Percentiles rank a stretch among this genome's conserved stretches.
These are phyloP conservation scores for Aspergillus unguis DNA, from an alignment of 2,329 filamentous ascomycete species.

Conservation along the genomic window DNA sequence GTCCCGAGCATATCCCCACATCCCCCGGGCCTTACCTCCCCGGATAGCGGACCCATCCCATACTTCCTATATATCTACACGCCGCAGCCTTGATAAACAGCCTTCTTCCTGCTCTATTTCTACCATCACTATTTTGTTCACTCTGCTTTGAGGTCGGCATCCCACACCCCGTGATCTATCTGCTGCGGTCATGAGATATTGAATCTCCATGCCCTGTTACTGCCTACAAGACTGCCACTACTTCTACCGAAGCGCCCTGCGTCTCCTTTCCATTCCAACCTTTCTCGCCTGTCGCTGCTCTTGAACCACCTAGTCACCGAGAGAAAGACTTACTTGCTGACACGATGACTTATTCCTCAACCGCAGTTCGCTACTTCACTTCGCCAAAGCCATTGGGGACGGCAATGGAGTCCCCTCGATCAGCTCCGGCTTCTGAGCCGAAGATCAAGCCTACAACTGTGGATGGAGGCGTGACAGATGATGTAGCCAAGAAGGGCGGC, in stretches of 20 bases:
- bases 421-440: conserved; percentile 25
- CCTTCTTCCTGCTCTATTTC: neutral
- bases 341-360: conserved; percentile 57
- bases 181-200: conserved; percentile 42
- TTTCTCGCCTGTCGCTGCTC: conserved; percentile 72
- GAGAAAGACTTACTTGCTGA: conserved; percentile 41
- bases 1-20: conserved; percentile 14
- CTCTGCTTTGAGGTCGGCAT: conserved; percentile 1
- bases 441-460: conserved; percentile 19
- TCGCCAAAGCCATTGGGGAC: conserved; percentile 70
- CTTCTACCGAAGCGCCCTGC: conserved; percentile 86
- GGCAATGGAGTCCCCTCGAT: conserved; percentile 53
- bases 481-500: conserved; percentile 59
- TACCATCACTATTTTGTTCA: no score
- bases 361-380: conserved; percentile 68
- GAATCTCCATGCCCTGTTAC: conserved; percentile 67
- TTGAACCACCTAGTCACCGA: conserved; percentile 43
- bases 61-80: conserved; percentile 3
- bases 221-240: conserved; percentile 86
- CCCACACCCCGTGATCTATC: conserved; percentile 11
- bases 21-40: conserved; percentile 13
- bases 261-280: conserved; percentile 78
- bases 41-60: conserved; percentile 12
- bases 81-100: conserved; percentile 6
- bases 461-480: conserved; percentile 11